Percentiles rank a stretch among this genome's conserved stretches.
Evolutionary conservation across 495 filamentous ascomycete species (phyloP).

Genomic region (Hypoxylon subgilvum): DNA sequence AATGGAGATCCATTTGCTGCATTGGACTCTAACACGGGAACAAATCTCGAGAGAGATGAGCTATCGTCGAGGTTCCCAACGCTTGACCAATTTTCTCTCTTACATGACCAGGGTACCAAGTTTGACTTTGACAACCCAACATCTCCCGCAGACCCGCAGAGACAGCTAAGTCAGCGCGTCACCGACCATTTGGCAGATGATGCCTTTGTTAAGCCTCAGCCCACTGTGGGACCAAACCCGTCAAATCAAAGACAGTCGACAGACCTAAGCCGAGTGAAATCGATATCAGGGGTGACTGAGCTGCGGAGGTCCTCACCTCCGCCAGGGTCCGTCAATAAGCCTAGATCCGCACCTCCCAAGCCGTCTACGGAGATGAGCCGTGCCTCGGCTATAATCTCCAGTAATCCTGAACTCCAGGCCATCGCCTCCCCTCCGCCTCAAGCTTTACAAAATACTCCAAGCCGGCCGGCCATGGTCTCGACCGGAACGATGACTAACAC

Average conservation of each 20-base stretch:
- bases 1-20: conserved; percentile 88
- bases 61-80: conserved; percentile 85
- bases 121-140: conserved; percentile 79
- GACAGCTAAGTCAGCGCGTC: conserved; percentile 73
- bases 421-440: conserved; percentile 56
- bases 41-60: conserved; percentile 69
- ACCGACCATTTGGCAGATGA: conserved; percentile 88
- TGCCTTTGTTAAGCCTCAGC: conserved; percentile 68
- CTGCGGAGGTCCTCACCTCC: conserved; percentile 27
- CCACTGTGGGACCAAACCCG: conserved; percentile 38
- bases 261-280: conserved; percentile 43
- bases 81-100: conserved; percentile 88
- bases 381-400: conserved; percentile 60
- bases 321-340: conserved; percentile 39
- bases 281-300: conserved; percentile 19
- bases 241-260: conserved; percentile 43
- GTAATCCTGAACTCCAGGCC: conserved; percentile 58
- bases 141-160: conserved; percentile 56
- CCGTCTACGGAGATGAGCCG: conserved; percentile 51
- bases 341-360: conserved; percentile 48
- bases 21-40: conserved; percentile 69
- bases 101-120: conserved; percentile 83
- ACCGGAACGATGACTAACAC: conserved; percentile 91
- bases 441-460: conserved; percentile 64
- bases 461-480: conserved; percentile 78